phyloP scores from a whole-genome alignment of 108 stramenopile genomes.

The Tribonema minus region DNA sequence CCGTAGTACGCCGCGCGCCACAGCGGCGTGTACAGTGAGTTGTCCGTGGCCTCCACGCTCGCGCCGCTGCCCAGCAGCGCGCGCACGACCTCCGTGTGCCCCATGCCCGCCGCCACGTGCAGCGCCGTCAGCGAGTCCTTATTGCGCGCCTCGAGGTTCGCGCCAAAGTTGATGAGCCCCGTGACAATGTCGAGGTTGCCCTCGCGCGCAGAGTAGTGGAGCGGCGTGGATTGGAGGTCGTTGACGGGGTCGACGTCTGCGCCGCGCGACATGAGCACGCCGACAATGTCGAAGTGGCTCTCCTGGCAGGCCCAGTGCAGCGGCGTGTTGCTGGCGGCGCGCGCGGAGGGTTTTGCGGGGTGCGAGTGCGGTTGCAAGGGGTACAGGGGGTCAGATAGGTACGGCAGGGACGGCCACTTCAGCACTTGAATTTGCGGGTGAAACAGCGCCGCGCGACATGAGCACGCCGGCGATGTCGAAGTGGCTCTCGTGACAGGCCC shows the following conservation, averaged over 20 bases:
- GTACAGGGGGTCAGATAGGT: too few relatives aligned
- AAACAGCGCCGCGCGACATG: slow-evolving; percentile 36
- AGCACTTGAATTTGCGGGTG: too few relatives aligned
- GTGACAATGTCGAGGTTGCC: slow-evolving; percentile 31
- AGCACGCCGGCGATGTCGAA: slow-evolving; percentile 43
- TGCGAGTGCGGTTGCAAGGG: too few relatives aligned
- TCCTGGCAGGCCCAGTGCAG: slow-evolving; percentile 40
- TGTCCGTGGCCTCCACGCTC: slow-evolving; percentile 20
- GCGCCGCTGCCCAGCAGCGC: slow-evolving; percentile 28
- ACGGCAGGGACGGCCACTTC: too few relatives aligned
- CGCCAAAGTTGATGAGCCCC: slow-evolving; percentile 30
- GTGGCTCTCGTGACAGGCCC: slow-evolving; percentile 43
- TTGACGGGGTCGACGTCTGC: slow-evolving; percentile 36
- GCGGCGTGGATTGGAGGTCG: slow-evolving; percentile 41
- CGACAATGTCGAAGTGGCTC: slow-evolving; percentile 45
- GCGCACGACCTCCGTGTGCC: slow-evolving; percentile 28
- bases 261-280: slow-evolving; percentile 36
- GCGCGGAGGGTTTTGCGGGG: too few relatives aligned
- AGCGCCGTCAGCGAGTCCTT: slow-evolving; percentile 34
- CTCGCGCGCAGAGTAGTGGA: slow-evolving; percentile 5
- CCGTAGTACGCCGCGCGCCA: slow-evolving; percentile 33
- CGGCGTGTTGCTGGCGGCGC: slow-evolving; percentile 28
- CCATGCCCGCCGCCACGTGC: slow-evolving; percentile 44
- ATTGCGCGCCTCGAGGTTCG: slow-evolving; percentile 38
- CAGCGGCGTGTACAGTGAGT: slow-evolving; percentile 31